phyloP scores from a whole-genome alignment of 2,329 filamentous ascomycete species.

The Botryotinia calthae region DNA sequence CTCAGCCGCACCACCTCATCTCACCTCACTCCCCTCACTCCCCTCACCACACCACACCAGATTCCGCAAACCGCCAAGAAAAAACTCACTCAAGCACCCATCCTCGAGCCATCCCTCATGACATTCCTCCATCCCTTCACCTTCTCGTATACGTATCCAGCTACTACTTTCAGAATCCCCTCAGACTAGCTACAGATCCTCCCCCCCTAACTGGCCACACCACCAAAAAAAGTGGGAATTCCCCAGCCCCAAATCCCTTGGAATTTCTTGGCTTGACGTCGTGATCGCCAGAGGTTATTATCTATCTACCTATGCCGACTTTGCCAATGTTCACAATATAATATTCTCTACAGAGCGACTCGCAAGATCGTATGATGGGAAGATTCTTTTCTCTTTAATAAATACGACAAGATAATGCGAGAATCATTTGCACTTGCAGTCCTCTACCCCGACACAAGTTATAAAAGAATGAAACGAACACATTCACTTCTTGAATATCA shows the following conservation, averaged over 20 bases:
- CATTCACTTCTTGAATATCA: not conserved
- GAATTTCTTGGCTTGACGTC: constrained; percentile 1
- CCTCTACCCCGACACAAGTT: not conserved
- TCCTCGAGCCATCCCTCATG: not conserved
- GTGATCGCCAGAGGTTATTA: not conserved
- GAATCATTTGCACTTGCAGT: not conserved
- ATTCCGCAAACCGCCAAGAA: not conserved
- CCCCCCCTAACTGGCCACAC: too few relatives aligned
- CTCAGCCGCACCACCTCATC: not conserved
- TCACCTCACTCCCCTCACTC: not conserved
- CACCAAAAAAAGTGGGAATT: not conserved
- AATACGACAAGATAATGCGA: not conserved
- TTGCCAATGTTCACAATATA: not conserved
- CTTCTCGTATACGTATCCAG: not conserved
- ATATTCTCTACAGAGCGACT: not conserved
- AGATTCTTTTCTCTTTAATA: too few relatives aligned
- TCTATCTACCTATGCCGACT: not conserved
- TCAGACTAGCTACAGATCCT: not conserved
- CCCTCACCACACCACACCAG: not conserved
- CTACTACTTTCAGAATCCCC: too few relatives aligned
- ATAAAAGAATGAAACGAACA: not conserved
- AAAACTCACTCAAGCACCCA: too few relatives aligned
- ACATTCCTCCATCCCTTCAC: too few relatives aligned
- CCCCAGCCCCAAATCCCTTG: not conserved
- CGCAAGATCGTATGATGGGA: not conserved